Evolutionary conservation across 2,329 filamentous ascomycete species (phyloP).

Genomic region (Penicillium sp.): DNA sequence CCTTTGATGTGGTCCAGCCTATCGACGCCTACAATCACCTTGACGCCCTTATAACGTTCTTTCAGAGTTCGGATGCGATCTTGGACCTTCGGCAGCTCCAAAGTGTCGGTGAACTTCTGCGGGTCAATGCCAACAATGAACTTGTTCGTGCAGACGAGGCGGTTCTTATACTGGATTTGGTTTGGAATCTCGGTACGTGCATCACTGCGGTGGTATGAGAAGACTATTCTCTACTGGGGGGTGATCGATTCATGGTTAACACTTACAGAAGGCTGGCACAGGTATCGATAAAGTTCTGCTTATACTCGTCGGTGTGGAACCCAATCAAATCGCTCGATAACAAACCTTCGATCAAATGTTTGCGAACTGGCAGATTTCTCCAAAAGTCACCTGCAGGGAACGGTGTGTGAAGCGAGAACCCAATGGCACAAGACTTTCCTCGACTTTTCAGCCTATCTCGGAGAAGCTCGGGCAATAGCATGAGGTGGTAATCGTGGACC

Average conservation of each 20-base stretch:
- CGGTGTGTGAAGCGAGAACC: conserved; percentile 93
- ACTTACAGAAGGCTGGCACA: conserved; percentile 78
- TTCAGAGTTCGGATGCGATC: conserved; percentile 76
- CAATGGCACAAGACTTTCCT: conserved; percentile 83
- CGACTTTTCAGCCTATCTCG: conserved; percentile 70
- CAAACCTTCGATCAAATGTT: conserved; percentile 77
- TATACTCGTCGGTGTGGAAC: conserved; percentile 99
- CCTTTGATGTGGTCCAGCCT: conserved; percentile 97
- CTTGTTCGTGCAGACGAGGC: conserved; percentile 79
- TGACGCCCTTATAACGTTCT: conserved; percentile 84
- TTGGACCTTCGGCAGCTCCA: conserved; percentile 75
- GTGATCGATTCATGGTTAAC: background rate
- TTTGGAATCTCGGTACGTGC: conserved; percentile 69
- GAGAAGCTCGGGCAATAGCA: conserved; percentile 90
- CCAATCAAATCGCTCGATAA: conserved; percentile 87
- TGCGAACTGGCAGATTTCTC: conserved; percentile 83
- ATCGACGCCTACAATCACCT: conserved; percentile 90
- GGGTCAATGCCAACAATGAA: conserved; percentile 97
- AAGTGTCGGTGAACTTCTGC: conserved; percentile 83
- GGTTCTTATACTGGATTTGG: conserved; percentile 80
- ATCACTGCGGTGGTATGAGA: conserved; percentile 26
- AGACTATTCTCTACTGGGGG: background rate
- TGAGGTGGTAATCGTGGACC: conserved; percentile 96
- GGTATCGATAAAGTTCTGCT: conserved; percentile 85
- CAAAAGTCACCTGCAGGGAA: conserved; percentile 94